Conservation (phyloP, 2,329 filamentous ascomycete genomes). For the Diaporthe caulivora region DNA sequence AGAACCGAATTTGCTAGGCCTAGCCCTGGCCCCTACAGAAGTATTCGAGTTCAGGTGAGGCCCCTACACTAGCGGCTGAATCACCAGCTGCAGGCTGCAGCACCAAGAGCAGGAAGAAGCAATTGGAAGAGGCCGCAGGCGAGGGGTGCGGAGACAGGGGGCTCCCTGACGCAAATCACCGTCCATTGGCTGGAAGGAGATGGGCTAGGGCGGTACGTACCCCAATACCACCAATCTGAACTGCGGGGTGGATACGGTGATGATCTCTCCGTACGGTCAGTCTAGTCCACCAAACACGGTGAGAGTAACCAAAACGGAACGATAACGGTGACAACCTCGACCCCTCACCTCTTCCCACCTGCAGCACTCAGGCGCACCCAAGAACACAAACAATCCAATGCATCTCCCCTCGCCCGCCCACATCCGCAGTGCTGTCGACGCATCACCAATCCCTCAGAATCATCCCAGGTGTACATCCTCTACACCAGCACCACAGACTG, state of each 20-base stretch:
- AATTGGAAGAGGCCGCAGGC: background rate
- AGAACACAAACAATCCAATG: background rate
- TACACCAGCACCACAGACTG: background rate
- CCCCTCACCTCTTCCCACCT: constrained; percentile 5
- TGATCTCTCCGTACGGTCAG: background rate
- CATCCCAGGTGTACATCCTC: background rate
- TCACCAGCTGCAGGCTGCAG: constrained; percentile 18
- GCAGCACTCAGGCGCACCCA: background rate
- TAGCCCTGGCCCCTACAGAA: background rate
- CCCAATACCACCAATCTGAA: background rate
- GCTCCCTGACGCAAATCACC: background rate
- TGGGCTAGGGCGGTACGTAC: background rate
- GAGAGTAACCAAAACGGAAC: too few relatives aligned
- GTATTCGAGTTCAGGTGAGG: too few relatives aligned
- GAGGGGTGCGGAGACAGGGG: constrained; percentile 9
- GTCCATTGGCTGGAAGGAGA: background rate
- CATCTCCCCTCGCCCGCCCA: background rate
- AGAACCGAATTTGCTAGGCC: constrained; percentile 19
- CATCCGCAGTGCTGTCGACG: background rate
- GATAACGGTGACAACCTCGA: background rate
- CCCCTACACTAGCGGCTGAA: constrained; percentile 29
- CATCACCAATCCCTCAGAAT: background rate
- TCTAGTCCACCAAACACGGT: too few relatives aligned
- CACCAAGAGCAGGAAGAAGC: background rate
- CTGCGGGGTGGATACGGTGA: background rate